Percentiles rank a stretch among this genome's conserved stretches.
Evolutionary conservation across 352 stramenopile species (phyloP).

Genomic region (Thalassiosira delicatula): DNA sequence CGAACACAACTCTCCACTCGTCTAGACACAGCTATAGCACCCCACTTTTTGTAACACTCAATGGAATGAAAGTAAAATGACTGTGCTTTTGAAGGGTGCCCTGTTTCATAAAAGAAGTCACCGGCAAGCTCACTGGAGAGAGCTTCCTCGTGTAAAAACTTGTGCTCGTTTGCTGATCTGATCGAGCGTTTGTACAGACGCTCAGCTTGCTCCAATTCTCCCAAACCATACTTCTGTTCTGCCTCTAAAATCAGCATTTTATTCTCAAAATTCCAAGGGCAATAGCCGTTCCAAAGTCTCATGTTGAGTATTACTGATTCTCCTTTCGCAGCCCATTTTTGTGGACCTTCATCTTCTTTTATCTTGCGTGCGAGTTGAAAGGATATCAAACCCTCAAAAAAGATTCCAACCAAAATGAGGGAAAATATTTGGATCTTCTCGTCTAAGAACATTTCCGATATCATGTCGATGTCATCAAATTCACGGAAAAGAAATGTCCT

Average conservation of each 20-base stretch:
- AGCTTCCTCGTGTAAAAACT: no score
- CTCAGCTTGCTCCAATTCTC: no score
- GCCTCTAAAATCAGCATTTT: background rate
- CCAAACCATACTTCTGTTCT: background rate
- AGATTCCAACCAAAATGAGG: background rate
- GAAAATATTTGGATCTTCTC: background rate
- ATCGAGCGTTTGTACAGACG: no score
- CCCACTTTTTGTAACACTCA: no score
- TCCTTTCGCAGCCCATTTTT: background rate
- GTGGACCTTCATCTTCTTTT: background rate
- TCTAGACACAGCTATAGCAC: no score
- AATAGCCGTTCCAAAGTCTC: background rate
- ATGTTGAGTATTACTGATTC: background rate
- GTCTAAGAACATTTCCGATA: background rate
- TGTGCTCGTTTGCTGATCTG: no score
- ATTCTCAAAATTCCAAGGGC: conserved; percentile 2
- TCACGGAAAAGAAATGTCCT: background rate
- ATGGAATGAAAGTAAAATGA: no score
- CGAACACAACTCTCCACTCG: no score
- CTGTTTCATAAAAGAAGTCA: no score
- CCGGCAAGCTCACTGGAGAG: no score
- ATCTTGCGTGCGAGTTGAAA: background rate
- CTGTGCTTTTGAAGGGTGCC: no score
- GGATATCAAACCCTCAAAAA: conserved; percentile 1
- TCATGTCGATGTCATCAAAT: background rate